Conservation (phyloP, 176 grass and related monocot genomes). For the Phragmites australis region DNA sequence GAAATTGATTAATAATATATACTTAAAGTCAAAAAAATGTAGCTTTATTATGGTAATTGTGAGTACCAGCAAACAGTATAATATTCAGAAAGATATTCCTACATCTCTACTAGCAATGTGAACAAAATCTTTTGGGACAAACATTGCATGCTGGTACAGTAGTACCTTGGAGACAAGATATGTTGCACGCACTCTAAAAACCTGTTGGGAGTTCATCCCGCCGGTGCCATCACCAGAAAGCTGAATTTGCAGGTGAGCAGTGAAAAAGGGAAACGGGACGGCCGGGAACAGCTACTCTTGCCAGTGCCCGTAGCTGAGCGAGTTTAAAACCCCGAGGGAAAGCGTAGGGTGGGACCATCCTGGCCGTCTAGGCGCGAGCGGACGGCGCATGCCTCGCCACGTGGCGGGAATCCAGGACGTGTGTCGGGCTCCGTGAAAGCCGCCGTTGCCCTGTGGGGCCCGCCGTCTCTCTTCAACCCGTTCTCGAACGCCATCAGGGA, state of each 20-base stretch:
- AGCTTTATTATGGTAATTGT: not conserved
- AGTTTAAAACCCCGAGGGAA: conserved; percentile 32
- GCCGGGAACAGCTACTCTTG: not conserved
- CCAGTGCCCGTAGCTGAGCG: not conserved
- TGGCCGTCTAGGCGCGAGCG: conserved; percentile 39
- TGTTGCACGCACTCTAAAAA: conserved; percentile 39
- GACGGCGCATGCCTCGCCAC: conserved; percentile 46
- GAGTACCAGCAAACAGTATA: not conserved
- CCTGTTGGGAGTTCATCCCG: conserved; percentile 24
- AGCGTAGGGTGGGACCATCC: conserved; percentile 40
- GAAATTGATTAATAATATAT: not conserved
- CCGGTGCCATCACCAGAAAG: conserved; percentile 20
- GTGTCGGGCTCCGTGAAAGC: conserved; percentile 31
- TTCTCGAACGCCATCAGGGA: conserved; percentile 18
- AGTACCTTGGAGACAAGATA: conserved; percentile 16
- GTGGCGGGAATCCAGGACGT: conserved; percentile 37
- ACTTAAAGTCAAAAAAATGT: not conserved
- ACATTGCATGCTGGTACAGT: not conserved
- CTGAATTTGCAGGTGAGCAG: conserved; percentile 20
- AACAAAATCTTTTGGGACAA: conserved; percentile 24
- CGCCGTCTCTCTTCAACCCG: not conserved
- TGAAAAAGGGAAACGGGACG: not conserved
- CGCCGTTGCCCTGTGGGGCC: not conserved
- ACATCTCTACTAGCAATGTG: not conserved
- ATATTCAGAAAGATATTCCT: conserved; percentile 9